Evolutionary conservation across 306 rosid genomes (phyloP).

Genomic region (Prinsepia uniflora): DNA sequence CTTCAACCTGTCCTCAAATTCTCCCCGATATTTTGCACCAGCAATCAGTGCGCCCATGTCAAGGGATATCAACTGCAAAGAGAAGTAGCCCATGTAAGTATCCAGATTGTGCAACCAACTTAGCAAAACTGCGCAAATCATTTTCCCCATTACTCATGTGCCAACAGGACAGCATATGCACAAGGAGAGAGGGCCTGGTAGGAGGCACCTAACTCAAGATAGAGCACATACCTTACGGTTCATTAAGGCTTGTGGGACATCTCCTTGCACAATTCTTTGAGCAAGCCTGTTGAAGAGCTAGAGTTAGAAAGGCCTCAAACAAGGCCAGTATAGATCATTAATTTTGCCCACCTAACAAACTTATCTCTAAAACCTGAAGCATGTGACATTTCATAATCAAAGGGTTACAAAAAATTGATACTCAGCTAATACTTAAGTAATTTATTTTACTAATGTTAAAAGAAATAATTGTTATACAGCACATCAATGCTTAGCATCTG

Average conservation of each 20-base stretch:
- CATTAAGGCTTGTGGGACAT: constrained; percentile 98
- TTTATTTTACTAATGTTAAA: too few relatives aligned
- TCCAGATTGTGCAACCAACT: not conserved
- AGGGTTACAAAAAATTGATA: too few relatives aligned
- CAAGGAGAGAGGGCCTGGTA: constrained; percentile 4
- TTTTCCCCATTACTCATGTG: constrained; percentile 6
- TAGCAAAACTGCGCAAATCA: not conserved
- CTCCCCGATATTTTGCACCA: constrained; percentile 98
- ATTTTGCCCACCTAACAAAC: too few relatives aligned
- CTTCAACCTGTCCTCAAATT: constrained; percentile 97
- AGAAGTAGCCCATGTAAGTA: not conserved
- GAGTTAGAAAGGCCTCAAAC: not conserved
- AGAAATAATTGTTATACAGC: too few relatives aligned
- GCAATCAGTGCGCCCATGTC: constrained; percentile 99
- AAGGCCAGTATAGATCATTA: constrained; percentile 8
- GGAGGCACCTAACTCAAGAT: constrained; percentile 1
- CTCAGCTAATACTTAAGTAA: too few relatives aligned
- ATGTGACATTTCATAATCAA: too few relatives aligned
- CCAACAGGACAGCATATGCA: constrained; percentile 9
- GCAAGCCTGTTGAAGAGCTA: constrained; percentile 69
- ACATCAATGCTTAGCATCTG: too few relatives aligned
- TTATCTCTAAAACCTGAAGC: too few relatives aligned
- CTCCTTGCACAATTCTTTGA: constrained; percentile 96
- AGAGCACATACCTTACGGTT: constrained; percentile 72
- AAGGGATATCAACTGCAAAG: constrained; percentile 85